phyloP scores from a whole-genome alignment of 1,284 basidiomycete genomes.

The Cutaneotrichosporon spelunceum region DNA sequence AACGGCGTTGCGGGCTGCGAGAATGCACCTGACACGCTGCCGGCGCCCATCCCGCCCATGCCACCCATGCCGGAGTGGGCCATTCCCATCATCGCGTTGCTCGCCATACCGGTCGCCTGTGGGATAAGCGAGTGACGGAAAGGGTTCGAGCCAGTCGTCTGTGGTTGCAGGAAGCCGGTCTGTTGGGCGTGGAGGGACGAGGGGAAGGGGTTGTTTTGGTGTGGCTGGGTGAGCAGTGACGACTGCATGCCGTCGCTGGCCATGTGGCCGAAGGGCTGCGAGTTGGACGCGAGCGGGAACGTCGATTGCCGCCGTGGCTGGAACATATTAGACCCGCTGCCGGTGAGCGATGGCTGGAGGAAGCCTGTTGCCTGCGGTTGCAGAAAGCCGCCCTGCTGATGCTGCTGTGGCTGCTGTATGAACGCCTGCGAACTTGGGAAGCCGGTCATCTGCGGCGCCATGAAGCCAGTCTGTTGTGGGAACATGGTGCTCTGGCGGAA shows the following conservation, averaged over 20 bases:
- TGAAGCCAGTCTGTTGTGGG: conserved; percentile 57
- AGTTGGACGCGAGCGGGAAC: neutral
- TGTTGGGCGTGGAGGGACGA: conserved; percentile 52
- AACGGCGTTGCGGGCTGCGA: conserved; percentile 58
- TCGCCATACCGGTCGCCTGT: conserved; percentile 8
- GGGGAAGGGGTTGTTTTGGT: conserved; percentile 14
- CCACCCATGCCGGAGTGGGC: conserved; percentile 18
- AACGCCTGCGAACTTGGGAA: conserved; percentile 59
- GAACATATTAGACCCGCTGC: conserved; percentile 65
- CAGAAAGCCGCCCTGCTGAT: conserved; percentile 13
- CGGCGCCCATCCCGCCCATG: neutral
- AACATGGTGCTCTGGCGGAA: conserved; percentile 61
- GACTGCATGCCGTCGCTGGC: conserved; percentile 50
- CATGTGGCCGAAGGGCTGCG: conserved; percentile 3
- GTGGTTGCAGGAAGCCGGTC: conserved; percentile 54
- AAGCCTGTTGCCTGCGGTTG: conserved; percentile 11
- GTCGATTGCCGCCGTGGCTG: conserved; percentile 48
- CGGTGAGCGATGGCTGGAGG: conserved; percentile 53
- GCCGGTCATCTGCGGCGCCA: conserved; percentile 62
- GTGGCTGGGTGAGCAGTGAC: conserved; percentile 21
- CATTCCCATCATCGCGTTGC: conserved; percentile 21
- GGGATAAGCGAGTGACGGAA: conserved; percentile 58
- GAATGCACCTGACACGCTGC: conserved; percentile 4
- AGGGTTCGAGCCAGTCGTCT: conserved; percentile 58
- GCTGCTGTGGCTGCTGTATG: conserved; percentile 26